Evolutionary conservation across 139 green algal genomes (phyloP), one percentile per base, ranked within the genome.

Genomic region (Bryopsis sp.): DNA sequence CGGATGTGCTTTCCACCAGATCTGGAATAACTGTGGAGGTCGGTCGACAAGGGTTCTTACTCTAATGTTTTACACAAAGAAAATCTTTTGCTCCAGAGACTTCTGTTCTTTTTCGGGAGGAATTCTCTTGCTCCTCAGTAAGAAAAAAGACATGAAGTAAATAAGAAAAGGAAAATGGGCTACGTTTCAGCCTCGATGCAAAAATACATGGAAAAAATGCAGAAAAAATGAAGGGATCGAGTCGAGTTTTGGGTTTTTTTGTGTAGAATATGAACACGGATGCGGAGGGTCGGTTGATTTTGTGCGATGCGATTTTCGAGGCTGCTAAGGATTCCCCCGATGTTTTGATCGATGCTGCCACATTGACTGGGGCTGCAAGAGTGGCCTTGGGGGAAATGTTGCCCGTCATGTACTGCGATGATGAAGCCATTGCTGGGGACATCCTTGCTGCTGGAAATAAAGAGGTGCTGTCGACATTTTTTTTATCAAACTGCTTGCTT

Each of bases 301-400:
- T 91, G 61, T 71, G 64, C 47, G 85, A 91, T 48, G 76, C 74
- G 3, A 64, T 90, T 6, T 48, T 63, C 4, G 78, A 79, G 15
- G 71, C 77, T 1, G 50, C 78, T 6, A 37, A 43, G 2, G 64
- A 61, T 2, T n/a, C 28, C 3, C 84, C 84, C 0, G 84, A 90
- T 58, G 57, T 89, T 33, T 31, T 90, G 29, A 32, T 90, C 1
- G 85, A 91, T 67, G 78, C 73, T 22, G 85, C 85, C 28, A 91
- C 85, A 29, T 74, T 89, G 0, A 91, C 85, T 54, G 85, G 85
- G 26, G 85, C 85, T n/a, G 83, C 84, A 0, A 64, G 85, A 2
- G 73, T 76, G 26, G 85, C 83, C 1, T 72, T 91, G 19, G 85
- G 85, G 15, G 54, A 79, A 15, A 81, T 88, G 39, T 48, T 91